Base-by-base conservation (phyloP, 2,329 filamentous ascomycete genomes). In the Sporothrix sp. region DNA sequence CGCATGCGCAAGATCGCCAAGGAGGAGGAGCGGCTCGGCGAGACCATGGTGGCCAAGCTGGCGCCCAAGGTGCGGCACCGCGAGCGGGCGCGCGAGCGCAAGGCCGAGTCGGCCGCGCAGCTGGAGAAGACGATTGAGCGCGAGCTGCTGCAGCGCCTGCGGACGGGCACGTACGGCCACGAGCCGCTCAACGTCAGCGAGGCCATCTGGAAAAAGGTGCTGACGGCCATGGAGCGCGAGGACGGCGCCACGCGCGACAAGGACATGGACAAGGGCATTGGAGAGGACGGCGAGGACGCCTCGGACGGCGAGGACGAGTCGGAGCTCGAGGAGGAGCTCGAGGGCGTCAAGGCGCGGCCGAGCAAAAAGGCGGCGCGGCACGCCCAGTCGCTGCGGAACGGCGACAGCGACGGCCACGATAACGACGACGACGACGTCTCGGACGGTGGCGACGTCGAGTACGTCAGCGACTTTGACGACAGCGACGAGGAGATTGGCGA, bases 111-210 rank as follows among this genome's bases (percentile, higher is more conserved):
- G 18, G 87, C 87, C 7, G 93, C 93, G 20, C 96, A 96, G 79
- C 81, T 98, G 54, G 93, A 98, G 75, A 76, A 88, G 58, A 89
- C 89, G 7, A 97, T 98, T 66, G 93, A 98, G 75, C 76, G 93
- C 50, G 91, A 97, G 69, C 75, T 98, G 58, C 85, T 98, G 59
- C 88, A 97, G 69, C 76, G 93, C 59, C 71, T 98, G 66, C 78
- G 90, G 58, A 90, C 88, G 63, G 93, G 93, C 40, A 90, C 90
- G 3, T 97, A 98, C 67, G 93, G 93, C 50, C 90, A 97, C 61
- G 81, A 87, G 64, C 93, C 93, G 37, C 74, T 98, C 58, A 98
- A 98, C 64, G 90, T 95, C 47, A 93, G 94, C 66, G 89, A 96
- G 66, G 77, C 79, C 13, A 88, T 98, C 55, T 98, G 93, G 93